A percentile compares a stretch with the other conserved stretches of the same genome.
Evolutionary conservation across 1,284 basidiomycete species (phyloP).

Genomic region (Papiliotrema nemorosa): DNA sequence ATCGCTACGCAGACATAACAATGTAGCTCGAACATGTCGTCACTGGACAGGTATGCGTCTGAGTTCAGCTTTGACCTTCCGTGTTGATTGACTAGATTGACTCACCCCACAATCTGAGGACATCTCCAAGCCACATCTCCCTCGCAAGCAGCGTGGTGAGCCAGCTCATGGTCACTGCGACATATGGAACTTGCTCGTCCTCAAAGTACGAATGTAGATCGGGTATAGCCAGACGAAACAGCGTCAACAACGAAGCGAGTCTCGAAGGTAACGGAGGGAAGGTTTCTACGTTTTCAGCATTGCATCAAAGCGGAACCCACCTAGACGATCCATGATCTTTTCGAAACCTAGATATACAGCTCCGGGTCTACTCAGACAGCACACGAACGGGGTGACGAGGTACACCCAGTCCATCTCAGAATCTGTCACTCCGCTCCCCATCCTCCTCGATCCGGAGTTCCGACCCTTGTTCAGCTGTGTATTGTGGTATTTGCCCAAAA

Average conservation of each 20-base stretch:
- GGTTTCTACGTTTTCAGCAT: slow-evolving; percentile 10
- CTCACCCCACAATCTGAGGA: slow-evolving; percentile 45
- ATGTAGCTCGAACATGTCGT: slow-evolving; percentile 46
- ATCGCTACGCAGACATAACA: slow-evolving; percentile 48
- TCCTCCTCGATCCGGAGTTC: slow-evolving; percentile 16
- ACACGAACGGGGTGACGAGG: slow-evolving; percentile 43
- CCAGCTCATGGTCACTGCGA: slow-evolving; percentile 43
- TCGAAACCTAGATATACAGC: slow-evolving; percentile 41
- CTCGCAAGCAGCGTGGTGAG: slow-evolving; percentile 39
- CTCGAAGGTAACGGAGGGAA: slow-evolving; percentile 42
- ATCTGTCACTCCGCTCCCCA: slow-evolving; percentile 5
- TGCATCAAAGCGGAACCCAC: slow-evolving; percentile 21
- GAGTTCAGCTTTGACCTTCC: not conserved
- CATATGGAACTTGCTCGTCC: slow-evolving; percentile 46
- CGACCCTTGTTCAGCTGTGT: slow-evolving; percentile 17
- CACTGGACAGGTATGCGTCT: slow-evolving; percentile 45
- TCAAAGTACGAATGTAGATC: slow-evolving; percentile 47
- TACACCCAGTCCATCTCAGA: slow-evolving; percentile 41
- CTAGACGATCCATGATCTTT: slow-evolving; percentile 36
- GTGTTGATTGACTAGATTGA: no score
- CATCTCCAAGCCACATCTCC: slow-evolving; percentile 47
- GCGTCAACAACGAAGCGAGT: slow-evolving; percentile 38
- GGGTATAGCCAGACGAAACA: slow-evolving; percentile 40
- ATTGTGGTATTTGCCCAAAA: slow-evolving; percentile 43
- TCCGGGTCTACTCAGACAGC: slow-evolving; percentile 34